Evolutionary conservation across 345 rosid species (phyloP).

Genomic region (Mallotus nudiflorus): DNA sequence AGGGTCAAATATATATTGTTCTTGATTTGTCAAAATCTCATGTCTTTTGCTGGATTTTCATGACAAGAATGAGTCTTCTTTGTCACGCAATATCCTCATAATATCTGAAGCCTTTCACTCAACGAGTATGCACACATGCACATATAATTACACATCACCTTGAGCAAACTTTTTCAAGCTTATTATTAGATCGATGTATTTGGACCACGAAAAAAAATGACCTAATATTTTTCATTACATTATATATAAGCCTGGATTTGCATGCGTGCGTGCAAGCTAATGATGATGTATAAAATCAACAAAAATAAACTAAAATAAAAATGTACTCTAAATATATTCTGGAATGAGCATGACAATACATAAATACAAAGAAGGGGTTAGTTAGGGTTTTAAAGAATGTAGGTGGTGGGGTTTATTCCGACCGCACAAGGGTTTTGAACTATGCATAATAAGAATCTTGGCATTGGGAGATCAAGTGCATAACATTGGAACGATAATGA

Average conservation of each 20-base stretch:
- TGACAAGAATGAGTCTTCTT: background rate
- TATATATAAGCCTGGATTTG: too few relatives aligned
- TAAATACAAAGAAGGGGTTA: background rate
- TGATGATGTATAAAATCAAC: background rate
- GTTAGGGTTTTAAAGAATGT: constrained; percentile 5
- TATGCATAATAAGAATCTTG: background rate
- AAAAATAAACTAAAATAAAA: background rate
- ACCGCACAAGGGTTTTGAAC: background rate
- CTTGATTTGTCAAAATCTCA: constrained; percentile 7
- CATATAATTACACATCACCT: too few relatives aligned
- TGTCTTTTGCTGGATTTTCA: background rate
- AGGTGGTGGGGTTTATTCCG: constrained; percentile 23
- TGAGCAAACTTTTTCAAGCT: too few relatives aligned
- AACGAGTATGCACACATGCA: too few relatives aligned
- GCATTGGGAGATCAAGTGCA: background rate
- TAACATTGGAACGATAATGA: background rate
- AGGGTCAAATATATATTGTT: too few relatives aligned
- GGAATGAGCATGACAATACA: constrained; percentile 9
- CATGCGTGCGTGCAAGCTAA: background rate
- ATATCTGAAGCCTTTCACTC: too few relatives aligned
- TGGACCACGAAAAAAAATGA: background rate
- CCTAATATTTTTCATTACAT: too few relatives aligned
- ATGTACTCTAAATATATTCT: background rate
- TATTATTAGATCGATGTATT: background rate
- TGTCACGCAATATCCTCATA: background rate